phyloP scores from a whole-genome alignment of 2,329 filamentous ascomycete species.

The Ascochyta koolunga region DNA sequence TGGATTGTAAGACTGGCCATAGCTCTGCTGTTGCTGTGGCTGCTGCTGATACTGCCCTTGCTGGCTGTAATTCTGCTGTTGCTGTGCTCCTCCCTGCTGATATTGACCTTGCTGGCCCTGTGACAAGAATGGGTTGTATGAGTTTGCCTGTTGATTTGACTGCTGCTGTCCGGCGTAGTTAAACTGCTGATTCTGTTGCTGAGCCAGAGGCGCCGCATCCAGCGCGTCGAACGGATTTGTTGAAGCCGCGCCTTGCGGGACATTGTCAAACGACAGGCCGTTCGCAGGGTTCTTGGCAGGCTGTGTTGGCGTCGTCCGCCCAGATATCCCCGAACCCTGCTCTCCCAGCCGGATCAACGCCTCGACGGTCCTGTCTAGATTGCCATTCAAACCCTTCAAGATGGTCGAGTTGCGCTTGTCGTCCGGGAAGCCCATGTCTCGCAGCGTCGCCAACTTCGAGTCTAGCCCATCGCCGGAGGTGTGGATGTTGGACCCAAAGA shows the following conservation, averaged over 20 bases:
- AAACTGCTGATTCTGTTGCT: slow-evolving; percentile 44
- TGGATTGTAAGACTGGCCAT: slow-evolving; percentile 19
- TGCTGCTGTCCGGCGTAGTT: slow-evolving; percentile 32
- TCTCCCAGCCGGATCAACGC: slow-evolving; percentile 83
- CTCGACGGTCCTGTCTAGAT: slow-evolving; percentile 85
- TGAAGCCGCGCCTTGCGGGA: slow-evolving; percentile 35
- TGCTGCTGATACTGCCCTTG: slow-evolving; percentile 21
- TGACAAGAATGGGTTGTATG: slow-evolving; percentile 73
- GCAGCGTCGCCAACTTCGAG: slow-evolving; percentile 75
- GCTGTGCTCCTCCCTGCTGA: slow-evolving; percentile 27
- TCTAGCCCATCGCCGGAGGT: slow-evolving; percentile 66
- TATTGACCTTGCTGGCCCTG: slow-evolving; percentile 40
- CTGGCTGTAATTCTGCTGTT: slow-evolving; percentile 26
- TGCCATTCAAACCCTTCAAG: slow-evolving; percentile 81
- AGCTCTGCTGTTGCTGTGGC: slow-evolving; percentile 12
- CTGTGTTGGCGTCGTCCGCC: slow-evolving; percentile 56
- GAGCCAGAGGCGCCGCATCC: slow-evolving; percentile 39
- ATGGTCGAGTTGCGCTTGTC: slow-evolving; percentile 80
- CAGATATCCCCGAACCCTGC: slow-evolving; percentile 37
- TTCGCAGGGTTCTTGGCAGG: slow-evolving; percentile 58
- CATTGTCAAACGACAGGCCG: slow-evolving; percentile 52
- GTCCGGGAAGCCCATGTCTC: slow-evolving; percentile 92
- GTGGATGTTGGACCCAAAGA: slow-evolving; percentile 72
- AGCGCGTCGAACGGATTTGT: slow-evolving; percentile 55
- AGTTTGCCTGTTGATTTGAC: slow-evolving; percentile 46